Evolutionary conservation across 2,329 filamentous ascomycete species (phyloP), one percentile per base, ranked within the genome.

Genomic region (Keithomyces neogunnii): DNA sequence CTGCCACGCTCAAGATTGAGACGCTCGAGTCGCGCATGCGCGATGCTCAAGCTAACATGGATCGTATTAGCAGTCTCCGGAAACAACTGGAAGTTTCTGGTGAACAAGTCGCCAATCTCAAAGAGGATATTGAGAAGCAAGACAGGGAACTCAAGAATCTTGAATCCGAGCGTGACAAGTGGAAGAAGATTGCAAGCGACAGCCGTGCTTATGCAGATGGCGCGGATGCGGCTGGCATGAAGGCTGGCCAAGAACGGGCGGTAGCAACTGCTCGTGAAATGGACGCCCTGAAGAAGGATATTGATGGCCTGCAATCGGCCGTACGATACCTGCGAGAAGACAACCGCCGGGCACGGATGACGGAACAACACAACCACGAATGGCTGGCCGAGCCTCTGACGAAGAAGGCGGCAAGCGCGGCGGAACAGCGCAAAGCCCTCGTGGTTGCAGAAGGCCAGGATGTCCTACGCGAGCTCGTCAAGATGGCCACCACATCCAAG

Each of bases 1-100:
- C 95, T 53, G 80, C 88, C 29, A 81, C 85, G n/a, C 86, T 96
- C 59, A 91, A 93, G 67, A 95, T 96, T 59, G 92, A 96, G 68
- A 88, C 93, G 40, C 82, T 97, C 38, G 88, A 95, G 66, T 88
- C 88, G 6, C 80, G 89, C 52, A 91, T 93, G 84, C 83, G 85
- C 52, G 90, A 95, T 62, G 88, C 88, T 5, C 82, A 84, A 57
- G 83, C 86, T 64, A 91, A 92, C 68, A 82, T 87, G 11, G 81
- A 83, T 48, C 78, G 77, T 49, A 87, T 89, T 57, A 73, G 74
- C 26, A 81, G 82, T 50, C 74, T 89, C 10, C 85, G 89, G 65
- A 69, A 69, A 35, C 72, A 76, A 59, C 73, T 87, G 29, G 75
- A 76, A 47, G 70, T 75, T 19, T 73, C 78, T 30, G 74, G 76